Evolutionary conservation across 208 protist species (phyloP).

Genomic region (Trypanosoma platydactyli): DNA sequence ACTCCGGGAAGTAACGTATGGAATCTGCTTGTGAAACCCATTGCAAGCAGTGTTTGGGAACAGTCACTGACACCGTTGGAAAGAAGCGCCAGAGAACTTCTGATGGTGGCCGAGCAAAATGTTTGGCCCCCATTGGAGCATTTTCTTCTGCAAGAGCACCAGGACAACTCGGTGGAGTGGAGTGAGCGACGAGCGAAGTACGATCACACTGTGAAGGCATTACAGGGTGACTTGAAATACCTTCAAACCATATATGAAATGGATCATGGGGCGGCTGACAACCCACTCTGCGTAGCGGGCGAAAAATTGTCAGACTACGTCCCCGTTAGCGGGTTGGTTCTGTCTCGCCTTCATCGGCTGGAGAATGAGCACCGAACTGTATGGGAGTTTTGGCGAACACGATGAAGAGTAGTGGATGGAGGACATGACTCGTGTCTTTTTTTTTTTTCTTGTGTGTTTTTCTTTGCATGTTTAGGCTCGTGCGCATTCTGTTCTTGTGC

Average conservation of each 20-base stretch:
- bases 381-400: conserved; percentile 63
- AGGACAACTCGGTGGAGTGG: background rate
- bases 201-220: conserved; percentile 28
- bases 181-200: conserved; percentile 9
- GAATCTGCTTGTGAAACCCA: conserved; percentile 41
- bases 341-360: conserved; percentile 70
- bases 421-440: background rate
- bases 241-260: conserved; percentile 48
- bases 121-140: conserved; percentile 34
- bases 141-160: background rate
- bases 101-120: conserved; percentile 38
- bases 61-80: conserved; percentile 53
- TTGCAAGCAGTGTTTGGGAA: conserved; percentile 52
- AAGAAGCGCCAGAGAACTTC: conserved; percentile 39
- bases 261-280: conserved; percentile 40
- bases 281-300: too few species aligned
- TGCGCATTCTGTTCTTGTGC: too few species aligned
- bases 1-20: conserved; percentile 19
- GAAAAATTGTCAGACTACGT: conserved; percentile 58
- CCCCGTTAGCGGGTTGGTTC: conserved; percentile 68
- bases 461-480: conserved; percentile 2
- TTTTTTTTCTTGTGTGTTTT: conserved; percentile 2
- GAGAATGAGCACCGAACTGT: conserved; percentile 84
- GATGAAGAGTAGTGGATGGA: conserved; percentile 4
- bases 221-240: conserved; percentile 58